Base-by-base conservation (phyloP, 768 basidiomycete genomes). In the Rhodosporidiobolus sp. region DNA sequence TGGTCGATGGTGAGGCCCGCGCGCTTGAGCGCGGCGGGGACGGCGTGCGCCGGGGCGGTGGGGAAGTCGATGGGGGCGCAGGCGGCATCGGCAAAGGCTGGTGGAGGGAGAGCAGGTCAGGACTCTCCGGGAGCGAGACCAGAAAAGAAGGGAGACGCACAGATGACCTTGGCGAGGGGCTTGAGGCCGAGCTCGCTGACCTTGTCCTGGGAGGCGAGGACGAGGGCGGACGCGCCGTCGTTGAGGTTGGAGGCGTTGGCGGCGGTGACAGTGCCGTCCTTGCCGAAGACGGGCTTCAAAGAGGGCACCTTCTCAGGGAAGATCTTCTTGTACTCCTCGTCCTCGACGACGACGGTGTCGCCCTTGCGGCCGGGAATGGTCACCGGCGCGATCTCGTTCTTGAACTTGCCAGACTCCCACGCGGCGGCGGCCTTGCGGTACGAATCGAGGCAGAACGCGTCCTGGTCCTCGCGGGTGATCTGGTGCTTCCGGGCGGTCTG, bases 51-150 rank as follows among this genome's bases (percentile, higher is more conserved):
- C 20, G 96, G 96, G 32, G 96, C 96, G 77, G 87, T 85, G 53
- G 96, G 95, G 88, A 99, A 99, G 82, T 98, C 92, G 76, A 97
- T 90, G 38, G 96, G 96, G 28, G 93, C 92, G 74, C 94, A 90
- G 78, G 96, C 96, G 74, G 90, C 92, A 83, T 99, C 96, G 70
- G 96, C 93, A 83, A 91, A 98, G 12, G 93, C 94, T 98, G 77
- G 3, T 60, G 49, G 71, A 30, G 76, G 65, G 26, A 43, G 3
- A 9, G 63, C 11, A 53, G 20, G 26, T 26, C 12, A 19, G 35
- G 24, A 56, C 34, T 22, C n/a, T n/a, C n/a, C 48, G 16, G 14
- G 12, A 28, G 38, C 26, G n/a, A 20, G 30, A 43, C 14, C 20
- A 20, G 30, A 30, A 19, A 26, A 54, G 48, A 32, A 26, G 2